Conservation (phyloP, 2,329 filamentous ascomycete species). For the Colletotrichum shisoi region DNA sequence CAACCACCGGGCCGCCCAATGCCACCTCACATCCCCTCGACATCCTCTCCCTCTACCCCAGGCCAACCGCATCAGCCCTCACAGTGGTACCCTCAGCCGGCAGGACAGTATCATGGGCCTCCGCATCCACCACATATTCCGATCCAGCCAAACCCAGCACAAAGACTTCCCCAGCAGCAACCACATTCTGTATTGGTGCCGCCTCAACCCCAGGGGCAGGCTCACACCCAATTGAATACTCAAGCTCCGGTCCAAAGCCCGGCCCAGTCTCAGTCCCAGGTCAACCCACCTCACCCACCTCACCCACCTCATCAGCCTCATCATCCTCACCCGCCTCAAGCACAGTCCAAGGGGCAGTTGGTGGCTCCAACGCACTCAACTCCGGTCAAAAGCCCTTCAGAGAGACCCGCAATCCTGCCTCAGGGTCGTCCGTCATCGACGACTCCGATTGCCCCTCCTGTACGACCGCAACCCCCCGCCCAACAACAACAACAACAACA, state of each 20-base stretch:
- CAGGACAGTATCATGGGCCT: slow-evolving; percentile 34
- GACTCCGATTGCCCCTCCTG: slow-evolving; percentile 49
- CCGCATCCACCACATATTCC: slow-evolving; percentile 27
- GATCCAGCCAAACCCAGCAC: slow-evolving; percentile 35
- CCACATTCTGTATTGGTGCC: slow-evolving; percentile 36
- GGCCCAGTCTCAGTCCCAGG: slow-evolving; percentile 38
- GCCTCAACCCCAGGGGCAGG: slow-evolving; percentile 27
- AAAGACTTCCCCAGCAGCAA: slow-evolving; percentile 38
- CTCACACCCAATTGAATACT: slow-evolving; percentile 41
- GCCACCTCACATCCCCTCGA: slow-evolving; percentile 19
- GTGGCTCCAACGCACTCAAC: slow-evolving; percentile 50
- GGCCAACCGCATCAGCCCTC: slow-evolving; percentile 39
- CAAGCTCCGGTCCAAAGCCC: slow-evolving; percentile 44
- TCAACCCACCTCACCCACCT: slow-evolving; percentile 41
- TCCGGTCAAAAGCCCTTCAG: slow-evolving; percentile 39
- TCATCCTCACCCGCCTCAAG: slow-evolving; percentile 40
- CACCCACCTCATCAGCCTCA: slow-evolving; percentile 41
- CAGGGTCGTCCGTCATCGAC: slow-evolving; percentile 47
- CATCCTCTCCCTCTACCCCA: slow-evolving; percentile 29
- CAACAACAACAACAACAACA: background rate
- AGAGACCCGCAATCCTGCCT: slow-evolving; percentile 35
- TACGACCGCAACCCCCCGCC: slow-evolving; percentile 46
- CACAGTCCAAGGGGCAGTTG: slow-evolving; percentile 50
- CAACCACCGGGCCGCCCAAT: slow-evolving; percentile 41
- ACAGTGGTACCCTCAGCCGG: slow-evolving; percentile 37